Conservation (phyloP, 768 basidiomycete genomes). For the Leccinum uliginosum region DNA sequence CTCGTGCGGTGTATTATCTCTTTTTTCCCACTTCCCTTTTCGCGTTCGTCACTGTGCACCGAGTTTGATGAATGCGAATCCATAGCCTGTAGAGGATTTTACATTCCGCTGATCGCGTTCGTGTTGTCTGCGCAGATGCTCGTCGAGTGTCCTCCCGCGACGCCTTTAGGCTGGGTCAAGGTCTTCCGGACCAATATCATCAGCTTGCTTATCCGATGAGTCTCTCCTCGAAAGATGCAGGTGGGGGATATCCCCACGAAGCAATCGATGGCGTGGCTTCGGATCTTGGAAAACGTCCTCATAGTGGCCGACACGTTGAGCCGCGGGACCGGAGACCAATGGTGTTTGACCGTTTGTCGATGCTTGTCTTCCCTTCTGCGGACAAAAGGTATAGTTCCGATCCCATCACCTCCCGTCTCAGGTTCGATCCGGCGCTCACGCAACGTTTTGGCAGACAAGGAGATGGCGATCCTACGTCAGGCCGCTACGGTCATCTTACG, state of each 20-base stretch:
- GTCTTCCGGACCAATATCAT: conserved; percentile 78
- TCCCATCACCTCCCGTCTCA: background rate
- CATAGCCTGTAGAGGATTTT: too few species aligned
- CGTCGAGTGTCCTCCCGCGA: conserved; percentile 50
- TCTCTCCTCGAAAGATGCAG: conserved; percentile 71
- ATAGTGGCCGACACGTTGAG: conserved; percentile 49
- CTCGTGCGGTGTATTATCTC: too few species aligned
- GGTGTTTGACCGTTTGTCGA: conserved; percentile 52
- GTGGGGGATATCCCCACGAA: conserved; percentile 28
- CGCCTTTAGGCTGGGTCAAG: conserved; percentile 74
- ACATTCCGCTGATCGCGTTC: conserved; percentile 70
- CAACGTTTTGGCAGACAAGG: conserved; percentile 12
- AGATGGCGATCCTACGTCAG: conserved; percentile 18
- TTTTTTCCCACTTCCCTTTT: too few species aligned
- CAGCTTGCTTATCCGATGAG: conserved; percentile 66
- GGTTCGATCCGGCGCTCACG: background rate
- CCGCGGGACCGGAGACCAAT: conserved; percentile 51
- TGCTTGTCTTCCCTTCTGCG: conserved; percentile 36
- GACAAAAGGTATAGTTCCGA: conserved; percentile 10
- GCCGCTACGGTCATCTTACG: conserved; percentile 33
- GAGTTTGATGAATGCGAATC: too few species aligned
- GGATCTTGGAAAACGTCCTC: conserved; percentile 61
- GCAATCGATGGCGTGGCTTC: conserved; percentile 57
- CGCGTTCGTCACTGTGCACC: too few species aligned
- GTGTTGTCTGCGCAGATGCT: conserved; percentile 64